These are phyloP conservation scores for Monosporascus sp. DNA, from an alignment of 2,329 filamentous ascomycete genomes.

Conservation along the genomic window DNA sequence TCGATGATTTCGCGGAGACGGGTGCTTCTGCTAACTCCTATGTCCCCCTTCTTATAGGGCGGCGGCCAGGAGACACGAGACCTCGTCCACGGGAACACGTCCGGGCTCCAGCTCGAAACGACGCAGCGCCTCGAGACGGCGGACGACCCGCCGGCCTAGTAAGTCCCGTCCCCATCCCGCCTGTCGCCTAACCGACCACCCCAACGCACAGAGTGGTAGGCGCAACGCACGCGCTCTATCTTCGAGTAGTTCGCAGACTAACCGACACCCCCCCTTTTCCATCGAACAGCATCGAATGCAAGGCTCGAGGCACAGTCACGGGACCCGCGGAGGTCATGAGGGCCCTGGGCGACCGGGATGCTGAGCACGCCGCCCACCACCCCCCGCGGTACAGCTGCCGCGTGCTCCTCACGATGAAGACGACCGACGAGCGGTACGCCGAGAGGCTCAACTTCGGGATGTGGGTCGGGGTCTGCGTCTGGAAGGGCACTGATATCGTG, in stretches of 20 bases:
- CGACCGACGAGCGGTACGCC: conserved; percentile 23
- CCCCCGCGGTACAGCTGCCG: conserved; percentile 18
- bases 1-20: no score
- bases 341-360: conserved; percentile 14
- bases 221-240: no score
- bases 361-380: conserved; percentile 8
- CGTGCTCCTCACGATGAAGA: conserved; percentile 25
- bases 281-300: conserved; percentile 23
- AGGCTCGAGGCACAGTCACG: conserved; percentile 16
- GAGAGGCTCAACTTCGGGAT: conserved; percentile 21
- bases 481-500: conserved; percentile 22
- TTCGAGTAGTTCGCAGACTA: no score
- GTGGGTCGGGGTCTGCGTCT: conserved; percentile 24
- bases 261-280: no score
- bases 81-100: conserved; percentile 11
- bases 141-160: conserved; percentile 23
- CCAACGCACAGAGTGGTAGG: no score
- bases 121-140: conserved; percentile 19
- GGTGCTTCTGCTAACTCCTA: background rate
- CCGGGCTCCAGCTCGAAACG: conserved; percentile 20
- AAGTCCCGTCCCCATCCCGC: conserved; percentile 3
- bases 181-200: no score
- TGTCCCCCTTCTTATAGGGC: conserved; percentile 6
- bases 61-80: conserved; percentile 24
- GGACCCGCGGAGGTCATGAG: conserved; percentile 17